These are phyloP conservation scores for Whalleya microplaca DNA, from an alignment of 2,329 filamentous ascomycete species.

Conservation along the genomic window DNA sequence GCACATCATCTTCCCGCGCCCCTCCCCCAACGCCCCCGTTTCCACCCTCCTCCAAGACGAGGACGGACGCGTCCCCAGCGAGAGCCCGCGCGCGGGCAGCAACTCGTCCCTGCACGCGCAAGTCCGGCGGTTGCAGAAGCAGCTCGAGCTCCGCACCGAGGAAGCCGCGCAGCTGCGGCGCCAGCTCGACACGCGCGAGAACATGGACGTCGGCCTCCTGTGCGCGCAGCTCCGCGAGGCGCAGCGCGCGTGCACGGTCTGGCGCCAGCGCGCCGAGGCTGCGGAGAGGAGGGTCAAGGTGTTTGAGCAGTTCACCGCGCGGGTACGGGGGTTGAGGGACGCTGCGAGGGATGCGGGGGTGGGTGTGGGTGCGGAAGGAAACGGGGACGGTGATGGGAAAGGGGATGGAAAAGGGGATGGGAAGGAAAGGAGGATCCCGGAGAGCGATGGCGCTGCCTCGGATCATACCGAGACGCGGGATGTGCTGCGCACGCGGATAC, in stretches of 20 bases:
- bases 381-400: slow-evolving; percentile 9
- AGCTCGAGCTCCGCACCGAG: slow-evolving; percentile 50
- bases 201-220: slow-evolving; percentile 49
- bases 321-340: slow-evolving; percentile 18
- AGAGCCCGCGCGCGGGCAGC: not conserved
- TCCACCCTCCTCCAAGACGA: slow-evolving; percentile 22
- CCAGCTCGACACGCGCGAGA: slow-evolving; percentile 49
- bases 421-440: not conserved
- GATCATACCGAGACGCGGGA: not conserved
- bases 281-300: slow-evolving; percentile 57
- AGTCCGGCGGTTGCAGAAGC: slow-evolving; percentile 52
- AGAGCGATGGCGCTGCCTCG: no score
- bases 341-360: slow-evolving; percentile 1
- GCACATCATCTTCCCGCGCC: slow-evolving; percentile 41
- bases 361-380: not conserved
- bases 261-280: slow-evolving; percentile 53
- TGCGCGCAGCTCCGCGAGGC: slow-evolving; percentile 52
- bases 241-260: slow-evolving; percentile 55
- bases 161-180: slow-evolving; percentile 50
- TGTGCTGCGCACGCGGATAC: not conserved
- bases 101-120: slow-evolving; percentile 50
- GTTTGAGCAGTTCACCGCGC: slow-evolving; percentile 48
- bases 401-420: not conserved
- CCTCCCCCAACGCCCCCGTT: slow-evolving; percentile 34
- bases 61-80: slow-evolving; percentile 8